These are phyloP conservation scores for Plasmodium yoelii DNA, from an alignment of 169 alveolate species.

Conservation along the genomic window DNA sequence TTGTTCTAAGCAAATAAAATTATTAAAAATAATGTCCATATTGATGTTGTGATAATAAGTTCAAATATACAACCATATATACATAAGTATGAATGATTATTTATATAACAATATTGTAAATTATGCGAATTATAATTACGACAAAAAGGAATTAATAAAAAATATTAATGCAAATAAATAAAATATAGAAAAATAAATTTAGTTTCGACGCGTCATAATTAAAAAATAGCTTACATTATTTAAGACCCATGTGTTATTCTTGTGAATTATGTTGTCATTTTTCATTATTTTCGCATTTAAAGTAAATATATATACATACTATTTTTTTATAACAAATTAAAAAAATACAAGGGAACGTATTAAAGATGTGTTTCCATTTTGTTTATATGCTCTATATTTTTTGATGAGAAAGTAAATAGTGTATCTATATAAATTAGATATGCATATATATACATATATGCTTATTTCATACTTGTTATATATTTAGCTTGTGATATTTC, in stretches of 20 bases:
- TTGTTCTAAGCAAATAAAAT: conserved; percentile 40
- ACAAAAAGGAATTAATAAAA: background rate
- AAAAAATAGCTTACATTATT: conserved; percentile 18
- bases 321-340: too few relatives aligned
- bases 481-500: too few relatives aligned
- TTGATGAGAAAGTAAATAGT: too few relatives aligned
- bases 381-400: too few relatives aligned
- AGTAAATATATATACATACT: background rate
- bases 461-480: too few relatives aligned
- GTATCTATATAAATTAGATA: too few relatives aligned
- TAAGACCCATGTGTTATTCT: conserved; percentile 54
- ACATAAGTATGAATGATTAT: background rate
- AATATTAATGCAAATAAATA: background rate
- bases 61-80: background rate
- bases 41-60: too few relatives aligned
- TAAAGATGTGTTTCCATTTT: too few relatives aligned
- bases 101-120: background rate
- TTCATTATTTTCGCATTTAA: conserved; percentile 26
- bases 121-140: background rate
- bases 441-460: too few relatives aligned
- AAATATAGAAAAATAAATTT: background rate
- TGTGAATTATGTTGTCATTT: conserved; percentile 39
- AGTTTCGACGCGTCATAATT: too few relatives aligned
- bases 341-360: too few relatives aligned
- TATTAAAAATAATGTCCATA: too few relatives aligned